A percentile compares a stretch with the other conserved stretches of the same genome.
Evolutionary conservation across 441 rosid species (phyloP).

Genomic region (Populus tomentosa): DNA sequence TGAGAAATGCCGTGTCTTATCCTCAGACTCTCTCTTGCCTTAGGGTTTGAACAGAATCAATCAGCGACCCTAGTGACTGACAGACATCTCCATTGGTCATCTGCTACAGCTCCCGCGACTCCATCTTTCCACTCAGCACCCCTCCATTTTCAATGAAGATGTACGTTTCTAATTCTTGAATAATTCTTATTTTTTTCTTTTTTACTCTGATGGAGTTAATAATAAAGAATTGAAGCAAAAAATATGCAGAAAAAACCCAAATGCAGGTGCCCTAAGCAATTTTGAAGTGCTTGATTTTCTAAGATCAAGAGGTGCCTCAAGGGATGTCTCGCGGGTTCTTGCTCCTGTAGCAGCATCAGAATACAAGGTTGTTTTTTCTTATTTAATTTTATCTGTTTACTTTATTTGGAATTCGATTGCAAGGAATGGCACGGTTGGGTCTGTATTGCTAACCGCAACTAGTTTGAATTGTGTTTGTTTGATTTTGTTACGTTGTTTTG

Average conservation of each 20-base stretch:
- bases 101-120: background rate
- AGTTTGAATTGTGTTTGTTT: background rate
- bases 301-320: slow-evolving; percentile 71
- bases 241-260: slow-evolving; percentile 55
- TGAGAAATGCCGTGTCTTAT: background rate
- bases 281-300: slow-evolving; percentile 68
- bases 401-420: background rate
- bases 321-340: slow-evolving; percentile 59
- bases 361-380: slow-evolving; percentile 43
- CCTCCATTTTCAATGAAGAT: background rate
- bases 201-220: background rate
- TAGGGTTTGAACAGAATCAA: background rate
- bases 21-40: background rate
- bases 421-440: background rate
- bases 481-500: slow-evolving; percentile 4
- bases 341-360: slow-evolving; percentile 61
- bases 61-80: too few species aligned
- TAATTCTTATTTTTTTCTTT: background rate
- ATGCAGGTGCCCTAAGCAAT: slow-evolving; percentile 70
- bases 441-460: background rate
- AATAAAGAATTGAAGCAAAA: background rate
- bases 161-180: background rate
- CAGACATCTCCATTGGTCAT: background rate
- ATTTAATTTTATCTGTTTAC: background rate
- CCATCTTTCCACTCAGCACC: background rate